Base-by-base conservation (phyloP, 768 basidiomycete genomes). In the Cubamyces sp. region DNA sequence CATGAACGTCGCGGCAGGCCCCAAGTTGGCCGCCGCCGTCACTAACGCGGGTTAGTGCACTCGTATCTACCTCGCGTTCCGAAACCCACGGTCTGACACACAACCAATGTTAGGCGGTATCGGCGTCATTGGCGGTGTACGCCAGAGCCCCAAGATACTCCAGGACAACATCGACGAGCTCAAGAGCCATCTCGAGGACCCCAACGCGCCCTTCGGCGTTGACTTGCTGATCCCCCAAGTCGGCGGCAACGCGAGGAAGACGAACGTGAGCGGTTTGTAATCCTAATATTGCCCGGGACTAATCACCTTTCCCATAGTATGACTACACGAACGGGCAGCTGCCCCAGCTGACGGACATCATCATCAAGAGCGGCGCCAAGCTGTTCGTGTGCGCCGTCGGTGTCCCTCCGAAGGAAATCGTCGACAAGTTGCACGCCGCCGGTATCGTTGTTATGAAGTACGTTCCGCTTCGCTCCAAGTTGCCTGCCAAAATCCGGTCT, bases 1-100 rank as follows among this genome's bases (percentile, higher is more conserved):
- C 57, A 93, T 94, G 92, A 92, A 91, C 70, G 87, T 94, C 34
- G 92, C 92, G 54, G 90, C 92, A 49, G 91, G 91, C 6, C 91
- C 92, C 12, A 88, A 81, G 74, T 77, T 95, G 8, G 93, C 93
- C 19, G 94, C 92, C 21, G 86, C 91, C 1, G 92, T 95, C n/a
- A 92, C 92, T n/a, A 95, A 95, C 69, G 85, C 94, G 21, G 94
- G 89, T 81, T 64, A 3, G 57, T 46, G 73, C 48, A 25, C 16
- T 23, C 4, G 25, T 25, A 21, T 19, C 19, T 18, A 16, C 34
- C 1, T 11, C 34, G 34, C 34, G 34, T 34, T 34, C 34, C 34
- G 34, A 34, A 7, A 5, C 34, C 34, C 9, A 34, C 34, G 34
- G 34, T 7, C 34, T 34, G 1, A 34, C 34, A 34, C 34, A 34